Percentiles rank a stretch among this genome's conserved stretches.
Conservation (phyloP, 1,284 basidiomycete species). For the Ustilago cynodontis region DNA sequence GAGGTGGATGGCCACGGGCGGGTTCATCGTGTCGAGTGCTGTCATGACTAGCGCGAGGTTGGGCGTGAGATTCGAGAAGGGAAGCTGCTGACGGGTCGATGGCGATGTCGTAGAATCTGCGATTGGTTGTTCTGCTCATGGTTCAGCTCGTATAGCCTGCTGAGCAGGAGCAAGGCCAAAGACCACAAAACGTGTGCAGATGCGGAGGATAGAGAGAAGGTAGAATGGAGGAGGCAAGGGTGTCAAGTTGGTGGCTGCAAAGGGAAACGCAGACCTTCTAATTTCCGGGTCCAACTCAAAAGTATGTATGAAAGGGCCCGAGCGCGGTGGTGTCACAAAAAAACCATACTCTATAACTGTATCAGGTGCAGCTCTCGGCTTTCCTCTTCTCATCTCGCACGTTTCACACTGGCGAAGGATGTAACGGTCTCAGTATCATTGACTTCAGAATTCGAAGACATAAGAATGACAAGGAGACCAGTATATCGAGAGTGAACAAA, state of each 20-base stretch:
- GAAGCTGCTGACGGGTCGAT: conserved; percentile 31
- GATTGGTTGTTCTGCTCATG: conserved; percentile 21
- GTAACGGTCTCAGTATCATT: too few relatives aligned
- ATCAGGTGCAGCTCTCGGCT: too few relatives aligned
- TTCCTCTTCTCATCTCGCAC: too few relatives aligned
- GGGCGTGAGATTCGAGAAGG: conserved; percentile 11
- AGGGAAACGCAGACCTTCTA: background rate
- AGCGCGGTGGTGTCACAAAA: conserved; percentile 10
- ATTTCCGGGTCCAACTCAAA: conserved; percentile 35
- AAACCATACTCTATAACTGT: background rate
- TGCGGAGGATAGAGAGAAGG: background rate
- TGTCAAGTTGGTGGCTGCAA: background rate
- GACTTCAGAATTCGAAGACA: too few relatives aligned
- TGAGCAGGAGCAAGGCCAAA: background rate
- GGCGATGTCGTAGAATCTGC: conserved; percentile 25
- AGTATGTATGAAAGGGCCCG: conserved; percentile 1
- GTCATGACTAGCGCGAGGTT: background rate
- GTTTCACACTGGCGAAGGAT: too few relatives aligned
- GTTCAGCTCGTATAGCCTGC: background rate
- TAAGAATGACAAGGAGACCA: too few relatives aligned
- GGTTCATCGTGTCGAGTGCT: too few relatives aligned
- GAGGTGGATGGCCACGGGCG: background rate
- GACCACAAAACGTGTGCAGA: too few relatives aligned
- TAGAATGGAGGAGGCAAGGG: background rate
- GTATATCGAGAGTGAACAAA: too few relatives aligned